Conservation (phyloP, 176 grass and related monocot genomes). For the Miscanthus lutarioriparius region DNA sequence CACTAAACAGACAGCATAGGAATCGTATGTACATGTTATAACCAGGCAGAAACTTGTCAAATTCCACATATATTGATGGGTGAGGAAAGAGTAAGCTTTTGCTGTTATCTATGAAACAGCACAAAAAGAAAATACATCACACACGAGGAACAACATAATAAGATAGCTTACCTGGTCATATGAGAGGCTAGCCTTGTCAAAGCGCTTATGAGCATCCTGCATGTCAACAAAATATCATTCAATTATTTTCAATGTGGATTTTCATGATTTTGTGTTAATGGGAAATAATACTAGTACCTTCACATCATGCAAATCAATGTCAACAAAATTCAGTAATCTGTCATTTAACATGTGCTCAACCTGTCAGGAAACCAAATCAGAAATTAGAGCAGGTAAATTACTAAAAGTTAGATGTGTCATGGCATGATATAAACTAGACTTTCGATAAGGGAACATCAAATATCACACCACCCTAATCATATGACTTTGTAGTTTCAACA, state of each 20-base stretch:
- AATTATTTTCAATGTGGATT: conserved; percentile 21
- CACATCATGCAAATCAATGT: conserved; percentile 88
- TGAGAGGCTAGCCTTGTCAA: conserved; percentile 87
- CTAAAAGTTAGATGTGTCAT: conserved; percentile 2
- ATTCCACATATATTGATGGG: conserved; percentile 13
- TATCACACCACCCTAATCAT: conserved; percentile 18
- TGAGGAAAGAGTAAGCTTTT: not conserved
- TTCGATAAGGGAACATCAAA: not conserved
- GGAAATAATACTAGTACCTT: conserved; percentile 63
- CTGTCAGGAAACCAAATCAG: conserved; percentile 50
- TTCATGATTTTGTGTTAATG: conserved; percentile 19
- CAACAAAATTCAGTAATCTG: conserved; percentile 90
- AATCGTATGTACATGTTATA: not conserved
- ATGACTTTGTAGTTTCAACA: not conserved
- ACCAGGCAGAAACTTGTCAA: not conserved
- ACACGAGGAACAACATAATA: not conserved
- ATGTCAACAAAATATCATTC: no score
- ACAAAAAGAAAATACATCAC: not conserved
- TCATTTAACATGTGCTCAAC: conserved; percentile 94
- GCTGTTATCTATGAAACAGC: not conserved
- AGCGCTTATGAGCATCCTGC: conserved; percentile 78
- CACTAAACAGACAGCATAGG: conserved; percentile 9
- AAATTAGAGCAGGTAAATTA: conserved; percentile 16
- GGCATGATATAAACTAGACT: conserved; percentile 17
- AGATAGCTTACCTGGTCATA: conserved; percentile 84